A percentile compares a stretch with the other conserved stretches of the same genome.
Conservation (phyloP, 306 rosid species). For the Cicer cuneatum region DNA sequence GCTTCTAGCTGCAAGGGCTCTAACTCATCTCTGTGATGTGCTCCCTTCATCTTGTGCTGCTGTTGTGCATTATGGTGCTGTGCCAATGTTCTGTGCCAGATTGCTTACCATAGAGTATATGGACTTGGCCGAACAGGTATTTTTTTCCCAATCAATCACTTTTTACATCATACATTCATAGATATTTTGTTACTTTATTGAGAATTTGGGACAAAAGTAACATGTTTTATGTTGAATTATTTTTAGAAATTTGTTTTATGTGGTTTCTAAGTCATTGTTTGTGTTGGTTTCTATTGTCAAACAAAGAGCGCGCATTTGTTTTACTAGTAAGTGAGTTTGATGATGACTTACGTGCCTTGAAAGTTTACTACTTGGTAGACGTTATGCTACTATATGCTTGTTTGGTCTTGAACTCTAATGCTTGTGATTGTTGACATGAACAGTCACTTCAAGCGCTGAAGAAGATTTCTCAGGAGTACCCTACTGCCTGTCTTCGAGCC, state of each 20-base stretch:
- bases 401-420: constrained; percentile 23
- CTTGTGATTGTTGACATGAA: constrained; percentile 47
- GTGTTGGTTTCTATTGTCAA: neutral
- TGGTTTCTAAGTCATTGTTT: neutral
- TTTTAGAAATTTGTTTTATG: constrained; percentile 1
- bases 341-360: constrained; percentile 7
- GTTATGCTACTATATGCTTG: neutral
- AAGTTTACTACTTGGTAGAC: neutral
- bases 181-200: neutral
- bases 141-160: constrained; percentile 9
- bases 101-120: constrained; percentile 90
- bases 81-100: constrained; percentile 85
- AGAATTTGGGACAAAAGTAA: neutral
- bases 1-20: constrained; percentile 94
- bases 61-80: constrained; percentile 95
- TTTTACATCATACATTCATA: neutral
- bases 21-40: constrained; percentile 89
- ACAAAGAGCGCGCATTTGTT: constrained; percentile 1
- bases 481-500: constrained; percentile 91
- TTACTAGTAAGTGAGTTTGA: neutral
- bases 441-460: constrained; percentile 97
- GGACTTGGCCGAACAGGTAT: constrained; percentile 98
- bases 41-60: constrained; percentile 91
- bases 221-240: constrained; percentile 1
- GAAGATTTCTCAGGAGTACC: constrained; percentile 95